Evolutionary conservation across 2,329 filamentous ascomycete species (phyloP).

Genomic region (Cladosporium colombiae): DNA sequence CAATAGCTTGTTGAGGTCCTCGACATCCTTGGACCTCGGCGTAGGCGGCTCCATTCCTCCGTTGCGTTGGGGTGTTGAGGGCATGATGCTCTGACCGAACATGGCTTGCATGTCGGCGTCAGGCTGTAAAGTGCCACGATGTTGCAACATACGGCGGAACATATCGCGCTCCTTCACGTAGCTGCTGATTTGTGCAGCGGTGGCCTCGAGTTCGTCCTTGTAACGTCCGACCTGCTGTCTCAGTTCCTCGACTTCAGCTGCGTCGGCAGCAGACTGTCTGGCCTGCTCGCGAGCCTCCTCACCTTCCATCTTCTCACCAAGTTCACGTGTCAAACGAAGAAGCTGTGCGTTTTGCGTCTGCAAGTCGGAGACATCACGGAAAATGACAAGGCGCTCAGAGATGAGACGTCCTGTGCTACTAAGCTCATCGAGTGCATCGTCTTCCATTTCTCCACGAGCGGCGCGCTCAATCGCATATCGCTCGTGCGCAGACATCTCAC

Average conservation of each 20-base stretch:
- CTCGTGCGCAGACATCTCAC: constrained; percentile 70
- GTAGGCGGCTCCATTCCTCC: constrained; percentile 39
- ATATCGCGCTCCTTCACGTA: constrained; percentile 96
- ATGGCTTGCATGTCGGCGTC: constrained; percentile 65
- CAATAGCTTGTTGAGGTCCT: constrained; percentile 74
- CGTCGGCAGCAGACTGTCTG: constrained; percentile 55
- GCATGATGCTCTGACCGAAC: constrained; percentile 67
- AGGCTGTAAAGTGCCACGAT: constrained; percentile 63
- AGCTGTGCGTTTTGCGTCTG: constrained; percentile 87
- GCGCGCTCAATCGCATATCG: constrained; percentile 74
- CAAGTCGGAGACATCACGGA: constrained; percentile 80
- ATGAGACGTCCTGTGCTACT: constrained; percentile 88
- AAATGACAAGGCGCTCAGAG: constrained; percentile 83
- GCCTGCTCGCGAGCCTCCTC: constrained; percentile 72
- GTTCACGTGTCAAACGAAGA: constrained; percentile 75
- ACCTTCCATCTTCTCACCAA: constrained; percentile 88
- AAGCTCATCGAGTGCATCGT: constrained; percentile 70
- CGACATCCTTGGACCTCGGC: constrained; percentile 58
- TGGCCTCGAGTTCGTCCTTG: constrained; percentile 80
- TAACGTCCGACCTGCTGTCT: constrained; percentile 74
- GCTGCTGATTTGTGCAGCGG: constrained; percentile 82
- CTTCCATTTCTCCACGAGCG: constrained; percentile 71
- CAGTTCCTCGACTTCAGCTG: constrained; percentile 68
- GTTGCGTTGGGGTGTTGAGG: constrained; percentile 46
- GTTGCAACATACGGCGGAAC: constrained; percentile 91